phyloP scores from a whole-genome alignment of 1,139 yeast species.

The Taphrina sp. region DNA sequence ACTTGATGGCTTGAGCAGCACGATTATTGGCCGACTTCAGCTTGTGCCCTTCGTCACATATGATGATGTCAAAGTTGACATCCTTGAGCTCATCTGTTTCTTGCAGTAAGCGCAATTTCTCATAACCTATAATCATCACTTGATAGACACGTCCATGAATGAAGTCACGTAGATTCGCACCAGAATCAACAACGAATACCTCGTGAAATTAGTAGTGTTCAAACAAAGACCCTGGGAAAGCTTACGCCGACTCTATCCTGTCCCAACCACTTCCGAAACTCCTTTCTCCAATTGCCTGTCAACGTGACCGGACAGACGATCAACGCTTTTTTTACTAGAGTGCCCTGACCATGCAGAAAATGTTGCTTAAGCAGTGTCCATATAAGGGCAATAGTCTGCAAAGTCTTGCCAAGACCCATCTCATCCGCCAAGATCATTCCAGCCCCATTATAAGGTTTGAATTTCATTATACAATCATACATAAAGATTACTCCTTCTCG shows the following conservation, averaged over 20 bases:
- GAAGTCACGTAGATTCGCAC: slow-evolving; percentile 63
- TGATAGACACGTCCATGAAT: slow-evolving; percentile 72
- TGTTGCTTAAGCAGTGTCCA: slow-evolving; percentile 80
- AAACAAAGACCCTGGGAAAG: slow-evolving; percentile 36
- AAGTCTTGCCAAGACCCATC: slow-evolving; percentile 94
- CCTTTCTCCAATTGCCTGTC: slow-evolving; percentile 82
- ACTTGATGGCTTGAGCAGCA: slow-evolving; percentile 27
- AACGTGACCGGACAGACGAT: slow-evolving; percentile 92
- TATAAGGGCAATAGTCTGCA: slow-evolving; percentile 76
- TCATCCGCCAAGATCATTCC: slow-evolving; percentile 94
- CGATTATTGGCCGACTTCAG: slow-evolving; percentile 49
- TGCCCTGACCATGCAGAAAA: slow-evolving; percentile 51
- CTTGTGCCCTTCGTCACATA: slow-evolving; percentile 96
- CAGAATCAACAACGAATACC: slow-evolving; percentile 39
- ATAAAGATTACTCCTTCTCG: slow-evolving; percentile 75
- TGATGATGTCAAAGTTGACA: slow-evolving; percentile 63
- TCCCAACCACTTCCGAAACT: slow-evolving; percentile 88
- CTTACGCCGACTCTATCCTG: slow-evolving; percentile 53
- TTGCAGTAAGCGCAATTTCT: slow-evolving; percentile 62
- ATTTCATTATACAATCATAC: slow-evolving; percentile 78
- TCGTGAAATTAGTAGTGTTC: neutral
- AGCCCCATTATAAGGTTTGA: slow-evolving; percentile 50
- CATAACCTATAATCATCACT: slow-evolving; percentile 83
- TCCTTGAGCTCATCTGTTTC: slow-evolving; percentile 50
- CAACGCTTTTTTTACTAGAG: slow-evolving; percentile 58